A percentile compares a stretch with the other conserved stretches of the same genome.
phyloP scores from a whole-genome alignment of 306 rosid genomes.

The barrel medic (Medicago truncatula) region MtrunA17r5.0-ANR NC_053048.1:44973001-44973500 shows the following conservation, averaged over 20 bases:
- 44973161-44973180: conserved; percentile 34
- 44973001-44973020: background rate
- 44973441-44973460: conserved; percentile 64
- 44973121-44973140: conserved; percentile 58
- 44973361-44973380: conserved; percentile 63
- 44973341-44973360: conserved; percentile 68
- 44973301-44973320: conserved; percentile 39
- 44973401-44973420: conserved; percentile 80
- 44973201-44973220: conserved; percentile 41
- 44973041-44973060: conserved; percentile 19
- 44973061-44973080: conserved; percentile 56
- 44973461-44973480: conserved; percentile 49
- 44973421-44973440: conserved; percentile 46
- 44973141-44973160: conserved; percentile 54
- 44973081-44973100: background rate
- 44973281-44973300: conserved; percentile 35
- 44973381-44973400: conserved; percentile 75
- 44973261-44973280: conserved; percentile 26
- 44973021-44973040: background rate
- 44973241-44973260: conserved; percentile 43
- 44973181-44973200: conserved; percentile 7
- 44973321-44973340: conserved; percentile 46
- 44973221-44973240: conserved; percentile 20
- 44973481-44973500: conserved; percentile 70
- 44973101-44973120: conserved; percentile 22